Evolutionary conservation across 2,329 filamentous ascomycete genomes (phyloP).

Genomic region (Fusarium xylarioides): DNA sequence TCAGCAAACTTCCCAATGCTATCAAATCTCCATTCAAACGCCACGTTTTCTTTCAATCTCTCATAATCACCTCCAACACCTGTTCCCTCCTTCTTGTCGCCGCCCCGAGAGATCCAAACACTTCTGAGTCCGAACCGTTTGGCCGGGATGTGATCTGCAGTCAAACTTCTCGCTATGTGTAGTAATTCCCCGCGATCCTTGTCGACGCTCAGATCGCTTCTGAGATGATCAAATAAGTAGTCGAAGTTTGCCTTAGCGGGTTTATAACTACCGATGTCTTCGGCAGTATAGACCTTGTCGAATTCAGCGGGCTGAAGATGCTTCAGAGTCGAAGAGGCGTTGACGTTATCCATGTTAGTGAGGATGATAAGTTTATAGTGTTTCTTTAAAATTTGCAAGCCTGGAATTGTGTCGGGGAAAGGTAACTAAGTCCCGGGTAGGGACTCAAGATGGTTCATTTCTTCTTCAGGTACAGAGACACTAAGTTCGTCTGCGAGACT

Average conservation of each 20-base stretch:
- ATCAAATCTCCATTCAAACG: slow-evolving; percentile 23
- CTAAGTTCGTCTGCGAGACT: background rate
- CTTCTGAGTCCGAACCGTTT: slow-evolving; percentile 2
- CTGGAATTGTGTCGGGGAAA: background rate
- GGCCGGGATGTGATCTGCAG: slow-evolving; percentile 16
- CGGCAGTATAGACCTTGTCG: slow-evolving; percentile 11
- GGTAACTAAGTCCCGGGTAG: slow-evolving; percentile 3
- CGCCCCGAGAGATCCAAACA: slow-evolving; percentile 17
- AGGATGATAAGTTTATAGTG: slow-evolving; percentile 13
- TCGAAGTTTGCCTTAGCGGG: slow-evolving; percentile 16
- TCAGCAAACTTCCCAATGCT: slow-evolving; percentile 7
- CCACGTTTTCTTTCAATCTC: background rate
- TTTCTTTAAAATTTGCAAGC: background rate
- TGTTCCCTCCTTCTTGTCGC: background rate
- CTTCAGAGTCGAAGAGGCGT: background rate
- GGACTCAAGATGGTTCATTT: background rate
- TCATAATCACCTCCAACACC: slow-evolving; percentile 16
- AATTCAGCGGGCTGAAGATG: slow-evolving; percentile 4
- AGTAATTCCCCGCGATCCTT: slow-evolving; percentile 8
- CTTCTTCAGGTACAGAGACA: background rate
- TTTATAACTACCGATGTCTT: slow-evolving; percentile 20
- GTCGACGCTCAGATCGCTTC: background rate
- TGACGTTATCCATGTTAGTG: slow-evolving; percentile 18
- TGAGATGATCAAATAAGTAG: slow-evolving; percentile 5
- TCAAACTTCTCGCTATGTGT: slow-evolving; percentile 23